phyloP scores from a whole-genome alignment of 2,329 filamentous ascomycete species.

The Venturia carpophila region DNA sequence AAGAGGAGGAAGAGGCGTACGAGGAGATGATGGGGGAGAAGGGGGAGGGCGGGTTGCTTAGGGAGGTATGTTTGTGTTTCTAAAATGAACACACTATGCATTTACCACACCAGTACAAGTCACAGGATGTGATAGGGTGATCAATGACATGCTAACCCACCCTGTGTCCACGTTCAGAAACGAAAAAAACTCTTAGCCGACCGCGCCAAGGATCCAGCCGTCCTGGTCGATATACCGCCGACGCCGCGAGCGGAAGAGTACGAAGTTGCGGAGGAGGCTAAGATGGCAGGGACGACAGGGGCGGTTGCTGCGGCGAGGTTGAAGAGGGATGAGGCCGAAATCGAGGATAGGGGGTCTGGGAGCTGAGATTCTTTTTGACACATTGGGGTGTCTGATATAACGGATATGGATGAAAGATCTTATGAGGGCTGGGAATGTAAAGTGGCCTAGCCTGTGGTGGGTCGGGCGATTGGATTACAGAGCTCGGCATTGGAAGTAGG shows the following conservation, averaged over 20 bases:
- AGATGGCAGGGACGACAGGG: constrained; percentile 14
- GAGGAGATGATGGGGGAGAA: constrained; percentile 28
- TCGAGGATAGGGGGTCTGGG: neutral
- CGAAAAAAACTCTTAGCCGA: constrained; percentile 32
- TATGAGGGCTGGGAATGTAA: no score
- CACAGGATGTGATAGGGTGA: no score
- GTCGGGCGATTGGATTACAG: no score
- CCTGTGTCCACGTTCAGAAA: constrained; percentile 25
- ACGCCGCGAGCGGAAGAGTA: constrained; percentile 39
- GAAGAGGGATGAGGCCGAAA: constrained; percentile 5
- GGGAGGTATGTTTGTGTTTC: constrained; percentile 29
- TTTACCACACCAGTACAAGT: no score
- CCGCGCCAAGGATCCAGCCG: constrained; percentile 36
- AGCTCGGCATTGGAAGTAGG: no score
- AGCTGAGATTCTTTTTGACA: neutral
- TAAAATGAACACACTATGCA: no score
- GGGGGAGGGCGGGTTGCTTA: constrained; percentile 20
- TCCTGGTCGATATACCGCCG: constrained; percentile 39
- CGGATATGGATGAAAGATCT: neutral
- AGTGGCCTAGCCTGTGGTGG: neutral
- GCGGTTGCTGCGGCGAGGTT: constrained; percentile 11
- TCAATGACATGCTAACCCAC: no score
- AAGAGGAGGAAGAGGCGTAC: constrained; percentile 26
- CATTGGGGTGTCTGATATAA: no score
- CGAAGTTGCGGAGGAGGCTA: constrained; percentile 26